Conservation (phyloP, 2,329 filamentous ascomycete genomes). For the Metarhizium rileyi region DNA sequence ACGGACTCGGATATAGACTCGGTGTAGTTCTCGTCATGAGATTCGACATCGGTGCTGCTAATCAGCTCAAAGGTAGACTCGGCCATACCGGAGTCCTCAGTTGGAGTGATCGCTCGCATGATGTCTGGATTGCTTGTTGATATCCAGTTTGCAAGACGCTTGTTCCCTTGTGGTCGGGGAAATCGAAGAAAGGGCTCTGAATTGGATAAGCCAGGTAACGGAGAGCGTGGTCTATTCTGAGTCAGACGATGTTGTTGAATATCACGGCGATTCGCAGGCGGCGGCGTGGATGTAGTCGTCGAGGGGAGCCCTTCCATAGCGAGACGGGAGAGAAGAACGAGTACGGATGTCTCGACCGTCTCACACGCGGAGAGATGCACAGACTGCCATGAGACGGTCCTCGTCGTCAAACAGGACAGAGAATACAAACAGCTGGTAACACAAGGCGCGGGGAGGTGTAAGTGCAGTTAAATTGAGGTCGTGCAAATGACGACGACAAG, state of each 20-base stretch:
- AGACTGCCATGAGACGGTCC: constrained; percentile 10
- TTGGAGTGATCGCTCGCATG: constrained; percentile 36
- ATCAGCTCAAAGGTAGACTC: constrained; percentile 51
- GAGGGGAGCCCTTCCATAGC: constrained; percentile 42
- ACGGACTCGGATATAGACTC: constrained; percentile 41
- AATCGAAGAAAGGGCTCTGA: constrained; percentile 46
- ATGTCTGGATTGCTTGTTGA: constrained; percentile 48
- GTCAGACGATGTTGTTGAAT: constrained; percentile 17
- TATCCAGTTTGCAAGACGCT: constrained; percentile 49
- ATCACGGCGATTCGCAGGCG: constrained; percentile 18
- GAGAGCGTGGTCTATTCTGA: constrained; percentile 9
- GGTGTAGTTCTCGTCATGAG: constrained; percentile 37
- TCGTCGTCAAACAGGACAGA: background rate
- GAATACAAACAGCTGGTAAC: background rate
- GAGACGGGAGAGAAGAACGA: constrained; percentile 25
- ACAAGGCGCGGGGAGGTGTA: background rate
- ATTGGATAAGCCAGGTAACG: constrained; percentile 19
- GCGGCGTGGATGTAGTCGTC: constrained; percentile 17
- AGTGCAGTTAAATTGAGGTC: background rate
- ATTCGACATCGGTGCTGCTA: constrained; percentile 41
- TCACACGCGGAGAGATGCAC: constrained; percentile 13
- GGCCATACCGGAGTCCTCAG: constrained; percentile 40
- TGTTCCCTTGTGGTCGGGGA: constrained; percentile 44
- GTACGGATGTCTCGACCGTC: constrained; percentile 11
- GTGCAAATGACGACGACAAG: constrained; percentile 1